A percentile compares a stretch with the other conserved stretches of the same genome.
phyloP scores from a whole-genome alignment of 306 rosid genomes.

The Herpetospermum pedunculosum region DNA sequence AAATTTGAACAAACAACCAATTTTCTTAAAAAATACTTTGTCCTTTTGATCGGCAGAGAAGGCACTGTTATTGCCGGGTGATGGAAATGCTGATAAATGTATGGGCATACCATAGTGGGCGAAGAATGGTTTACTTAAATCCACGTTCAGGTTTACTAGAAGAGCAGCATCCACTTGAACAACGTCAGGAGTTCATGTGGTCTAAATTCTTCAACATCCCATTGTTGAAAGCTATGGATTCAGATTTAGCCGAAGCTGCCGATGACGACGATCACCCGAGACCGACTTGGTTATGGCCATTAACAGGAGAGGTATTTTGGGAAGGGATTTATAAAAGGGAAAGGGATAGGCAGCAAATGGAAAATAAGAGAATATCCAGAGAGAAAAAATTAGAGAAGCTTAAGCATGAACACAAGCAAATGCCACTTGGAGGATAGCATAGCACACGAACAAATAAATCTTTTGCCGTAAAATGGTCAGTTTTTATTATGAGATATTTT shows the following conservation, averaged over 20 bases:
- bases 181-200: slow-evolving; percentile 66
- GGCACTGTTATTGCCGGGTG: slow-evolving; percentile 74
- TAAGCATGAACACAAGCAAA: slow-evolving; percentile 66
- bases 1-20: too few relatives aligned
- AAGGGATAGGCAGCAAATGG: slow-evolving; percentile 65
- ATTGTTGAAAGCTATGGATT: slow-evolving; percentile 79
- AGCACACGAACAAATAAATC: background rate
- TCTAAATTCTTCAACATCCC: slow-evolving; percentile 53
- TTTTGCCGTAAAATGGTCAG: background rate
- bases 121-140: slow-evolving; percentile 70
- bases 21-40: too few relatives aligned
- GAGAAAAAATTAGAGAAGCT: slow-evolving; percentile 48
- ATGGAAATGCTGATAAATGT: slow-evolving; percentile 75
- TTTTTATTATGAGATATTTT: background rate
- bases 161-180: slow-evolving; percentile 76
- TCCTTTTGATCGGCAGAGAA: slow-evolving; percentile 31
- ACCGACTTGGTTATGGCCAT: slow-evolving; percentile 80
- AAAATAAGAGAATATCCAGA: slow-evolving; percentile 58
- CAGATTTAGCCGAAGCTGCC: slow-evolving; percentile 85
- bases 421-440: slow-evolving; percentile 51
- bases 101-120: slow-evolving; percentile 95
- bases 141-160: slow-evolving; percentile 53
- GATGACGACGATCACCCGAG: slow-evolving; percentile 70
- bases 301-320: slow-evolving; percentile 87
- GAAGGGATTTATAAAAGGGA: slow-evolving; percentile 73